Base-by-base conservation (phyloP, 306 rosid genomes). In the Senna siamea region DNA sequence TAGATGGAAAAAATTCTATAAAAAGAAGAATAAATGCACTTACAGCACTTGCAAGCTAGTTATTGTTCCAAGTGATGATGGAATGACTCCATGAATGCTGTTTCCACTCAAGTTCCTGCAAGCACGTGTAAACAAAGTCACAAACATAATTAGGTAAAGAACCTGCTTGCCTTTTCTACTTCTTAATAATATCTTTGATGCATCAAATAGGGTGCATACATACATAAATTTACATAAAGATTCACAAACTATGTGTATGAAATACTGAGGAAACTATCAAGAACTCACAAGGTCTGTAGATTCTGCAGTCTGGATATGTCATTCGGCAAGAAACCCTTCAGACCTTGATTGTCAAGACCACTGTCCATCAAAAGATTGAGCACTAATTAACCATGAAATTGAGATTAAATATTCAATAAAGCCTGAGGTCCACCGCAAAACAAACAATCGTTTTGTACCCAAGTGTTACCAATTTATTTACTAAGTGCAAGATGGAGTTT, bases 61-160 rank as follows among this genome's bases (percentile, higher is more conserved):
- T 77, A 89, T 71, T 38, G 76, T 78, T 80, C 99, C 98, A 57
- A 95, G 90, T 5, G 96, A 74, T 56, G 86, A 85, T 47, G 99
- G 99, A 83, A 95, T 88, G 69, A 79, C 74, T 55, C 99, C 99
- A 17, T 47, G 88, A 28, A 95, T 75, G 83, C 79, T 76, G 83
- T 90, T 95, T 86, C 97, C 97, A 81, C 99, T 92, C 83, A 95
- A 84, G 79, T 95, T 95, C 83, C 99, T 95, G 89, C 9, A 20
- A 63, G 43, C 44, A 59, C 30, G 66, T 17, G 58, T 35, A 41
- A 51, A 56, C 53, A 11, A 60, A 35, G n/a, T 60, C 15, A 60
- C 26, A 57, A 72, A 79, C 56, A 79, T 76, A 63, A 76, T 77
- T 71, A 60, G n/a, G 85, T 18, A 56, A 23, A 9, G 69, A 78